Conservation (phyloP, 2,329 filamentous ascomycete genomes). For the Talaromyces sp. region DNA sequence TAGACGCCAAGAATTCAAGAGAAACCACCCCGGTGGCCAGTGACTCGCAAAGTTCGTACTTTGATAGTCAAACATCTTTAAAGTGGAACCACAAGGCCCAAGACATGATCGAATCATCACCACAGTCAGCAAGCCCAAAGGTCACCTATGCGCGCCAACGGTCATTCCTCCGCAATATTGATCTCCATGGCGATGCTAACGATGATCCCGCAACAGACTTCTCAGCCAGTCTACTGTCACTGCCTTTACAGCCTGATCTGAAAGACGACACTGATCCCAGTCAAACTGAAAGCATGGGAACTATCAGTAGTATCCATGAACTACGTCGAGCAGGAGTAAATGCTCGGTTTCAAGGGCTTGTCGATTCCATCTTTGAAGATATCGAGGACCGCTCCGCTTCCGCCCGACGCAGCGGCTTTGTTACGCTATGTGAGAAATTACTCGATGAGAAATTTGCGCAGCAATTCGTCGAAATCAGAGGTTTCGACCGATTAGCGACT, state of each 20-base stretch:
- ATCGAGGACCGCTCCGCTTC: slow-evolving; percentile 50
- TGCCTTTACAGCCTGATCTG: slow-evolving; percentile 24
- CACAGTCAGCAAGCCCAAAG: slow-evolving; percentile 38
- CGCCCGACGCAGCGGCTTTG: slow-evolving; percentile 51
- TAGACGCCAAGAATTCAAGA: slow-evolving; percentile 6
- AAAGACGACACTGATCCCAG: slow-evolving; percentile 40
- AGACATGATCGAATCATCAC: slow-evolving; percentile 16
- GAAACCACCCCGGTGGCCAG: slow-evolving; percentile 8
- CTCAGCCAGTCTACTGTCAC: slow-evolving; percentile 18
- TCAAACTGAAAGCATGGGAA: slow-evolving; percentile 42
- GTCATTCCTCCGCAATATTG: slow-evolving; percentile 55
- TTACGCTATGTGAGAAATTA: slow-evolving; percentile 56
- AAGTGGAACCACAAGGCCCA: background rate
- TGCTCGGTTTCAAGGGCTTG: slow-evolving; percentile 54
- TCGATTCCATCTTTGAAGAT: slow-evolving; percentile 58
- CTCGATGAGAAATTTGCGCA: slow-evolving; percentile 38
- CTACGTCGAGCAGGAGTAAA: slow-evolving; percentile 58
- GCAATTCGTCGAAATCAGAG: slow-evolving; percentile 69
- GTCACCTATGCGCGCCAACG: slow-evolving; percentile 60
- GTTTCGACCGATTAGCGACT: slow-evolving; percentile 66
- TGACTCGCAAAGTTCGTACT: slow-evolving; percentile 3
- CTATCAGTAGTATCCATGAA: slow-evolving; percentile 60
- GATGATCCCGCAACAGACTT: slow-evolving; percentile 1
- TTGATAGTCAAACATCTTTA: slow-evolving; percentile 1
- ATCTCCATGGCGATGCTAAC: slow-evolving; percentile 8